phyloP scores from a whole-genome alignment of 345 rosid genomes.

The Pistacia vera region DNA sequence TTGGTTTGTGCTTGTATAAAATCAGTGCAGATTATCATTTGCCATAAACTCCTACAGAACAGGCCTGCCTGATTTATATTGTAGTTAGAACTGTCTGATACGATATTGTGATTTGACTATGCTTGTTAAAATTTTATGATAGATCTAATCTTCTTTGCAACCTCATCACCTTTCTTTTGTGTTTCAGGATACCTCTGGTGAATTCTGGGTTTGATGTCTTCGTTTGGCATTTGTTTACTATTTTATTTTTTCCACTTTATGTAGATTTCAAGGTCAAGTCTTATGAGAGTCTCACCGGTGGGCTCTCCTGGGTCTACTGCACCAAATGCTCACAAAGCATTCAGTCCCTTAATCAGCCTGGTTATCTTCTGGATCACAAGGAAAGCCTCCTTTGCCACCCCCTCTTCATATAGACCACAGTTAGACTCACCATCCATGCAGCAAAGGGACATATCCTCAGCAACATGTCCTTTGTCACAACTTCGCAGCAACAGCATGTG shows the following conservation, averaged over 20 bases:
- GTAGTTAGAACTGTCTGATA: neutral
- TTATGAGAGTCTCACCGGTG: slow-evolving; percentile 55
- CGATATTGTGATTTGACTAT: neutral
- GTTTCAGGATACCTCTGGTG: neutral
- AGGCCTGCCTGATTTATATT: neutral
- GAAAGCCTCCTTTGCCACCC: slow-evolving; percentile 83
- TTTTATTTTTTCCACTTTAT: neutral
- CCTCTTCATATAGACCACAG: slow-evolving; percentile 71
- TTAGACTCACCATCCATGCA: slow-evolving; percentile 64
- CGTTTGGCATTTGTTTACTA: neutral
- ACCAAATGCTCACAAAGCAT: slow-evolving; percentile 56
- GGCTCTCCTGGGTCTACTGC: slow-evolving; percentile 58
- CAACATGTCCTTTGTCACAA: slow-evolving; percentile 51
- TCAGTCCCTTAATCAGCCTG: slow-evolving; percentile 78
- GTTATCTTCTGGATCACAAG: slow-evolving; percentile 76
- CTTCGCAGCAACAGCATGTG: slow-evolving; percentile 51
- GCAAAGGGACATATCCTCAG: slow-evolving; percentile 68
- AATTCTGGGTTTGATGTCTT: neutral
- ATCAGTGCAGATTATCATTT: neutral
- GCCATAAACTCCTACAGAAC: neutral
- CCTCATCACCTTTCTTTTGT: neutral
- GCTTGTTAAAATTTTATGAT: neutral
- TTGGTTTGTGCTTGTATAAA: neutral
- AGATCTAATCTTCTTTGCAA: neutral
- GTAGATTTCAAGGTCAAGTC: slow-evolving; percentile 81